These are phyloP conservation scores for Coleophoma eucalyptorum DNA, from an alignment of 2,329 filamentous ascomycete genomes.

Conservation along the genomic window DNA sequence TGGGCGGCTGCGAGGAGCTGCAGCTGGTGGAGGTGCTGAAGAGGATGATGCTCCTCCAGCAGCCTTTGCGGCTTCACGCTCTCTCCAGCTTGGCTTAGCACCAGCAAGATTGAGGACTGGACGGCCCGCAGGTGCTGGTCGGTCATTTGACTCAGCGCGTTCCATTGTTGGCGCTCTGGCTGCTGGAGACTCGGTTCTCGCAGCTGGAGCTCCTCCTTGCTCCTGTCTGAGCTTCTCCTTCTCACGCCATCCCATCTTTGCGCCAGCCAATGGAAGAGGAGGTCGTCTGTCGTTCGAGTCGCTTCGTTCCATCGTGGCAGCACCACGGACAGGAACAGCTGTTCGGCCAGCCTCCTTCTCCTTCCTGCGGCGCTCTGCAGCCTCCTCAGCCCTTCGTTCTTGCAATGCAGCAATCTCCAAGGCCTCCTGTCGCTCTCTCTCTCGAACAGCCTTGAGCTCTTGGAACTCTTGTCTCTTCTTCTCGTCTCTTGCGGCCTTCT, in stretches of 20 bases:
- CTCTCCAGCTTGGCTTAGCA: slow-evolving; percentile 52
- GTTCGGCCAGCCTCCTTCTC: slow-evolving; percentile 49
- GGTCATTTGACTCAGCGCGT: slow-evolving; percentile 37
- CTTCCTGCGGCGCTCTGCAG: slow-evolving; percentile 68
- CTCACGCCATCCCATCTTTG: slow-evolving; percentile 69
- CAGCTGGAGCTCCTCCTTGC: slow-evolving; percentile 22
- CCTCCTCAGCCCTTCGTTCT: slow-evolving; percentile 82
- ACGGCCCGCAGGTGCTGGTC: slow-evolving; percentile 39
- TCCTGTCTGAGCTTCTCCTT: slow-evolving; percentile 52
- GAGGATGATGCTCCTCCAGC: slow-evolving; percentile 24
- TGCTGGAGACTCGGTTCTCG: slow-evolving; percentile 17
- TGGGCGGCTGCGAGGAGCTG: slow-evolving; percentile 40
- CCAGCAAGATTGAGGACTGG: slow-evolving; percentile 52
- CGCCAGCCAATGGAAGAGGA: slow-evolving; percentile 56
- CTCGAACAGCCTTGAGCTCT: slow-evolving; percentile 62
- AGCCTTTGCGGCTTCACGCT: slow-evolving; percentile 49
- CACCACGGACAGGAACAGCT: slow-evolving; percentile 33
- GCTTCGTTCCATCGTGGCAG: slow-evolving; percentile 37
- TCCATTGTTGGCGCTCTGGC: slow-evolving; percentile 26
- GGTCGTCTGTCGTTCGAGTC: slow-evolving; percentile 54
- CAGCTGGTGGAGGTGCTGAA: slow-evolving; percentile 22
- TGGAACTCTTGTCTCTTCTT: slow-evolving; percentile 70
- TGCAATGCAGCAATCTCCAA: slow-evolving; percentile 65
- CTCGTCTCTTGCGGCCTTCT: slow-evolving; percentile 75
- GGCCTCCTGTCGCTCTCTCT: slow-evolving; percentile 64